Evolutionary conservation across 2,329 filamentous ascomycete genomes (phyloP).

Genomic region (Alternaria angustiovoidea): DNA sequence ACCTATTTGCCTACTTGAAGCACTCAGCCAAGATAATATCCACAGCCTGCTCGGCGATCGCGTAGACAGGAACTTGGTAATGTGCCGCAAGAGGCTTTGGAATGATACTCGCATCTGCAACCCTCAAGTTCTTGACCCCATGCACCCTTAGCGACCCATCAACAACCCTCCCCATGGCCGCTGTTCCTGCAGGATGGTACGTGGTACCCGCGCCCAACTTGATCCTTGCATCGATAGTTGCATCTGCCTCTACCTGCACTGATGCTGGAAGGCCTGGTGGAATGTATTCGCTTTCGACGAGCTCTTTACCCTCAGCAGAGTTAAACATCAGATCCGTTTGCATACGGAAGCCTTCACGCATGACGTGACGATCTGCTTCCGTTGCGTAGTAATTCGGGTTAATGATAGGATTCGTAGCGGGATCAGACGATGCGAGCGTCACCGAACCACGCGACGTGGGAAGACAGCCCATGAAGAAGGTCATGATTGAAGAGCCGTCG

Average conservation of each 20-base stretch:
- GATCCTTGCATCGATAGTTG: constrained; percentile 61
- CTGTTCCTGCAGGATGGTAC: constrained; percentile 67
- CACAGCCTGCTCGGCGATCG: not conserved
- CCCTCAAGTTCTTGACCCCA: constrained; percentile 60
- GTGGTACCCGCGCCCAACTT: constrained; percentile 53
- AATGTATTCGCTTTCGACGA: constrained; percentile 10
- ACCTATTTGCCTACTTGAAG: not conserved
- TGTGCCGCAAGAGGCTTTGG: constrained; percentile 34
- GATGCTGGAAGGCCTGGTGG: too few relatives aligned
- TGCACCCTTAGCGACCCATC: constrained; percentile 60
- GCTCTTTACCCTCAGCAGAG: constrained; percentile 57
- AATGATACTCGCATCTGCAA: constrained; percentile 49
- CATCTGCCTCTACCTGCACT: constrained; percentile 44
- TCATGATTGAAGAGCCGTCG: constrained; percentile 32
- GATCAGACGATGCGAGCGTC: constrained; percentile 57
- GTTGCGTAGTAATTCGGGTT: constrained; percentile 62
- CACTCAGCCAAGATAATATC: not conserved
- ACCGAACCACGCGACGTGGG: constrained; percentile 57
- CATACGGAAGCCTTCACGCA: constrained; percentile 61
- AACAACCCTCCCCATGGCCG: constrained; percentile 63
- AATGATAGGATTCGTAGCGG: constrained; percentile 54
- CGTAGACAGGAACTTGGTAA: constrained; percentile 33
- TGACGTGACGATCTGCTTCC: constrained; percentile 56
- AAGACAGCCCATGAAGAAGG: constrained; percentile 30
- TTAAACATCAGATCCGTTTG: constrained; percentile 51